Conservation (phyloP, 2,329 filamentous ascomycete genomes). For the Penicillium sp. region DNA sequence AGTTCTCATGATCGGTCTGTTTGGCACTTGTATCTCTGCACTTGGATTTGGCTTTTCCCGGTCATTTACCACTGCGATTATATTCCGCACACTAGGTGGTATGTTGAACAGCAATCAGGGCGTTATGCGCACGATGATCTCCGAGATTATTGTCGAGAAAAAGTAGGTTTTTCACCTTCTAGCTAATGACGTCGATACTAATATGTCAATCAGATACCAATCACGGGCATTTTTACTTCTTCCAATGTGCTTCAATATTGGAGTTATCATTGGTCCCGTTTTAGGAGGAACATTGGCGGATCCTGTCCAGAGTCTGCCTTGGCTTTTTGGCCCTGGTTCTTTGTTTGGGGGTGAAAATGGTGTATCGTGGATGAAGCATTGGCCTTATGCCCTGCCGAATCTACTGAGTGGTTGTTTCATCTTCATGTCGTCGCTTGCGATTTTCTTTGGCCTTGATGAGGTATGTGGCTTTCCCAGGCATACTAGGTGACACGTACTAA, state of each 20-base stretch:
- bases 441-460: constrained; percentile 68
- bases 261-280: constrained; percentile 59
- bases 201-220: constrained; percentile 36
- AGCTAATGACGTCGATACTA: not conserved
- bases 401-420: constrained; percentile 65
- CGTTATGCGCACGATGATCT: constrained; percentile 72
- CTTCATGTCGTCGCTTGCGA: constrained; percentile 52
- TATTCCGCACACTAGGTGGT: constrained; percentile 67
- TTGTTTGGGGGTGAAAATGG: constrained; percentile 57
- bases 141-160: constrained; percentile 69
- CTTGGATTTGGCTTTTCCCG: constrained; percentile 69
- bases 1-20: constrained; percentile 73
- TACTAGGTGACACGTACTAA: not conserved
- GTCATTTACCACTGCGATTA: constrained; percentile 61
- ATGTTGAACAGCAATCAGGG: constrained; percentile 71
- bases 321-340: constrained; percentile 61
- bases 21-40: constrained; percentile 66
- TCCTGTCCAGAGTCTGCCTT: constrained; percentile 61
- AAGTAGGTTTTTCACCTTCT: constrained; percentile 45
- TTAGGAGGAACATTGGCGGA: constrained; percentile 68
- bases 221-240: constrained; percentile 59
- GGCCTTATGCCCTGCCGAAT: constrained; percentile 70
- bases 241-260: constrained; percentile 69
- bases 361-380: constrained; percentile 63
- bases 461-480: constrained; percentile 32